These are phyloP conservation scores for Hygrophoropsis aurantiaca DNA, from an alignment of 768 basidiomycete species.

Conservation along the genomic window DNA sequence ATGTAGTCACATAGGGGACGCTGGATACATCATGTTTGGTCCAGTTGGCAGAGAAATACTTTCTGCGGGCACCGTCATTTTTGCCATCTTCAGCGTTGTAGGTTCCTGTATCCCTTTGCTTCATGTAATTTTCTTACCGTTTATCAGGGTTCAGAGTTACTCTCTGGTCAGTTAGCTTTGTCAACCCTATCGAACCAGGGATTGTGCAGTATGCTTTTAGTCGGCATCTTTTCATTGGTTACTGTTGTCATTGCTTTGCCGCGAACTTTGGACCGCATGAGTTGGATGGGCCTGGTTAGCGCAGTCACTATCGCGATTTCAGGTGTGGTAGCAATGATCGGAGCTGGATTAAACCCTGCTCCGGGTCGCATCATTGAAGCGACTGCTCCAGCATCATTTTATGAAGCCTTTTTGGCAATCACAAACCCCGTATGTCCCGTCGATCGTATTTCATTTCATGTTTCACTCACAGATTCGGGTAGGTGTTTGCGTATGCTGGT, in stretches of 20 bases:
- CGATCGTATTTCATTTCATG: background rate
- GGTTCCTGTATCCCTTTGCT: slow-evolving; percentile 5
- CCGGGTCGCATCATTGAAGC: slow-evolving; percentile 39
- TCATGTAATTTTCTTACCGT: background rate
- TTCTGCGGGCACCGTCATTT: slow-evolving; percentile 46
- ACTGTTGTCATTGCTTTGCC: slow-evolving; percentile 45
- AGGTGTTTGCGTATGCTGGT: slow-evolving; percentile 55
- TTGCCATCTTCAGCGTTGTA: slow-evolving; percentile 45
- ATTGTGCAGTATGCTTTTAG: slow-evolving; percentile 44
- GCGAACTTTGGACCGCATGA: slow-evolving; percentile 45
- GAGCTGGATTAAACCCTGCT: slow-evolving; percentile 45
- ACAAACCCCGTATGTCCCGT: slow-evolving; percentile 47
- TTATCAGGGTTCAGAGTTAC: slow-evolving; percentile 43
- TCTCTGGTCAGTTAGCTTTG: slow-evolving; percentile 54
- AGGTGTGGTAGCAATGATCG: slow-evolving; percentile 51
- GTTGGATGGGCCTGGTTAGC: slow-evolving; percentile 48
- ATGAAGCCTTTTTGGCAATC: slow-evolving; percentile 50
- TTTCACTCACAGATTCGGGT: background rate
- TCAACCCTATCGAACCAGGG: slow-evolving; percentile 47
- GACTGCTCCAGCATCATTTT: slow-evolving; percentile 41
- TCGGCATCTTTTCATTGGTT: slow-evolving; percentile 45
- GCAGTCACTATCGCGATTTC: slow-evolving; percentile 42
- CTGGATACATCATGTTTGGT: slow-evolving; percentile 49
- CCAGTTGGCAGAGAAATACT: slow-evolving; percentile 47
- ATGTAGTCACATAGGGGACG: slow-evolving; percentile 40